Base-by-base conservation (phyloP, 148 eudicot genomes). In the Rhododendron griersonianum region DNA sequence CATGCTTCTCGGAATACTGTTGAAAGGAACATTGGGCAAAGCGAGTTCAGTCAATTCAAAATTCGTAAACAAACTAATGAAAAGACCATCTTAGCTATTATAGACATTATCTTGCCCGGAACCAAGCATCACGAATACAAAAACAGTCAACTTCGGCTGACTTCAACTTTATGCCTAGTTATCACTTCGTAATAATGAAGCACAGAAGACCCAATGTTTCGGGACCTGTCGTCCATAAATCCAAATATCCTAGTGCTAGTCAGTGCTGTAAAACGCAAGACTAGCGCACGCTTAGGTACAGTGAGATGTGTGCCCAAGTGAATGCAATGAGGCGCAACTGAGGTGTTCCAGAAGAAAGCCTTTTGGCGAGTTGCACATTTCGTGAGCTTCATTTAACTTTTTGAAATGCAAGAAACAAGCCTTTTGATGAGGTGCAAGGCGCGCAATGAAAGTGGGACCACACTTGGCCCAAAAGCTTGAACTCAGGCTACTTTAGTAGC, bases 71-170 rank as follows among this genome's bases (percentile, higher is more conserved):
- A 75, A 35, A 19, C 44, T 7, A 55, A 41, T 6, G 28, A 41
- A 48, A 11, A 71, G 63, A 37, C 75, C 50, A 71, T 55, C 80
- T 84, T 50, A 11, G 7, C 19, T 47, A 19, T 16, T 48, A 63
- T 7, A 28, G 15, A 44, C 83, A 78, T 21, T 65, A 16, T 19
- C 37, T 47, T 28, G 50, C 65, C 11, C 30, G 37, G 69, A 81
- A 81, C 61, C 76, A 51, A 75, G 71, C 81, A 82, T 76, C 61
- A 82, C 3, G 10, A 4, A 82, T 44, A 74, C 76, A 73, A 86
- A 51, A 81, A 37, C 57, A 83, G 50, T 33, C 2, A 8, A 35
- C 30, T 65, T 28, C 14, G 37, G 16, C 75, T 11, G 30, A 63
- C 28, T 63, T 63, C 53, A 71, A 67, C 41, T 16, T 18, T 85